Conservation (phyloP, 352 stramenopile species). For the Globisporangium megalacanthum region DNA sequence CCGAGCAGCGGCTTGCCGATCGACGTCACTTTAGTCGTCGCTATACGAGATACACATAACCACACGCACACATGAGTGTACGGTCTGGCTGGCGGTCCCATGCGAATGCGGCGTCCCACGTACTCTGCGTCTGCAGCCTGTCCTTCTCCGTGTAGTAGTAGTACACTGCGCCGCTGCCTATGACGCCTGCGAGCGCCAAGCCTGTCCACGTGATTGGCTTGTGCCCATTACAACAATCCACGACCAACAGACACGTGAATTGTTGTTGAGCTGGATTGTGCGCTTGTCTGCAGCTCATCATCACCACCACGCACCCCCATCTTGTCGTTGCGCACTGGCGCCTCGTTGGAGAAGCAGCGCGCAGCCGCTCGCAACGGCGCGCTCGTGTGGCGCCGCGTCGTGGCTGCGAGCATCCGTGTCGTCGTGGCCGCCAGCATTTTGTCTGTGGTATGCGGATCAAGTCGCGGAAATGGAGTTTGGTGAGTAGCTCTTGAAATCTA, state of each 20-base stretch:
- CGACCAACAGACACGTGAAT: not conserved
- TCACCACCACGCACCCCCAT: constrained; percentile 40
- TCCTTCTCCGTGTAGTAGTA: constrained; percentile 91
- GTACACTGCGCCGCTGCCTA: constrained; percentile 70
- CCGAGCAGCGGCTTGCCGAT: constrained; percentile 90
- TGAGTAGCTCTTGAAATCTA: too few relatives aligned
- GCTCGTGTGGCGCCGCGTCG: constrained; percentile 12
- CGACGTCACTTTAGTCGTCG: constrained; percentile 82
- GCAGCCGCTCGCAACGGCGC: not conserved
- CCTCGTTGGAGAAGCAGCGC: constrained; percentile 36
- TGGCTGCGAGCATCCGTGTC: constrained; percentile 18
- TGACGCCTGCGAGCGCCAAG: constrained; percentile 61
- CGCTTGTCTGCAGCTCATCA: not conserved
- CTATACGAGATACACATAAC: constrained; percentile 15
- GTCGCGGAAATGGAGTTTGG: not conserved
- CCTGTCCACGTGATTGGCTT: constrained; percentile 85
- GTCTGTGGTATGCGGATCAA: not conserved
- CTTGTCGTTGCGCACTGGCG: constrained; percentile 40
- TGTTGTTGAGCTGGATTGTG: too few relatives aligned
- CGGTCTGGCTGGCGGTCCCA: too few relatives aligned
- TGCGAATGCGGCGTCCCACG: constrained; percentile 7
- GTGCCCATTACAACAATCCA: not conserved
- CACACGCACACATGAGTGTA: not conserved
- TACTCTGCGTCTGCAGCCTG: constrained; percentile 77
- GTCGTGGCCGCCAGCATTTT: constrained; percentile 27